These are phyloP conservation scores for Begonia loranthoides DNA, from an alignment of 306 rosid genomes.

Conservation along the genomic window DNA sequence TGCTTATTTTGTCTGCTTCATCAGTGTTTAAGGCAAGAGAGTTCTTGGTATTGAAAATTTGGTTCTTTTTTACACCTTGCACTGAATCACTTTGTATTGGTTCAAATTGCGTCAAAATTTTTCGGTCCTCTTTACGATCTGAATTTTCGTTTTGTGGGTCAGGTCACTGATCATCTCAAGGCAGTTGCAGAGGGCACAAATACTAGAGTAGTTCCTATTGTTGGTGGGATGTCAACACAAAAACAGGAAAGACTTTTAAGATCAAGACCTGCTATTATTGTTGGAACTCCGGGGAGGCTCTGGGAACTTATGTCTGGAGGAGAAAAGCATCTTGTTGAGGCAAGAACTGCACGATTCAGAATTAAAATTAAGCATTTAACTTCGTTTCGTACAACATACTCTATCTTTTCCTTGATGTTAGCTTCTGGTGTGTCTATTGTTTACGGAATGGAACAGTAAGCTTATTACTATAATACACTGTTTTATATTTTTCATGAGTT, in stretches of 20 bases:
- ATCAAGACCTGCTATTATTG: slow-evolving; percentile 76
- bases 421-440: neutral
- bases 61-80: too few relatives aligned
- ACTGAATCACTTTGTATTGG: too few relatives aligned
- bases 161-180: slow-evolving; percentile 86
- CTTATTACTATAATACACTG: too few relatives aligned
- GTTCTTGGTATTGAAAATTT: too few relatives aligned
- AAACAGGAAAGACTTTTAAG: slow-evolving; percentile 83
- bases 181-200: slow-evolving; percentile 43
- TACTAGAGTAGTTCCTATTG: slow-evolving; percentile 68
- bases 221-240: slow-evolving; percentile 88
- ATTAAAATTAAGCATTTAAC: too few relatives aligned
- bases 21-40: too few relatives aligned
- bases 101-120: too few relatives aligned
- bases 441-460: too few relatives aligned
- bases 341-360: slow-evolving; percentile 12
- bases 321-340: slow-evolving; percentile 79
- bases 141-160: slow-evolving; percentile 5
- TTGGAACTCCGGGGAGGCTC: slow-evolving; percentile 93
- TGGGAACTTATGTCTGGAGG: slow-evolving; percentile 95
- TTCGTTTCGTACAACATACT: too few relatives aligned
- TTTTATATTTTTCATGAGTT: too few relatives aligned
- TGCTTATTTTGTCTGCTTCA: too few relatives aligned
- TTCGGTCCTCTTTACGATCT: too few relatives aligned
- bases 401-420: neutral